Base-by-base conservation (phyloP, 192 early-diverging fungal genomes). In the Allomyces macrogynus region DNA sequence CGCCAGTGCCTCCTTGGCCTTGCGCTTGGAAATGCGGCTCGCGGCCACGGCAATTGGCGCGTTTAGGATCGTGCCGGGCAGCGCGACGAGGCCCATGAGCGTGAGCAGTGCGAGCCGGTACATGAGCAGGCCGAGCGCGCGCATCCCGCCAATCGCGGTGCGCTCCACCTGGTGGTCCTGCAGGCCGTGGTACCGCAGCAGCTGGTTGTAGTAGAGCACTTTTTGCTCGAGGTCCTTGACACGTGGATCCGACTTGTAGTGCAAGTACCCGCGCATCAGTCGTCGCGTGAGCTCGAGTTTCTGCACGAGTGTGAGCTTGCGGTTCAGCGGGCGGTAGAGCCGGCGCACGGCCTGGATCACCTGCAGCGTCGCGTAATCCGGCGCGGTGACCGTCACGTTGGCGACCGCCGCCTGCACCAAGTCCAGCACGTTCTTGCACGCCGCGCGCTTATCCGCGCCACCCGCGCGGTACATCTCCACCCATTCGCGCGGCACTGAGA, bases 151-250 rank as follows among this genome's bases (percentile, higher is more conserved):
- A 23, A 95, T 73, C 1, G 72, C 76, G 65, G 86, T 91, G 23
- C 81, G 86, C 60, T 89, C 80, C 22, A 97, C 96, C 77, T 99
- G 94, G 75, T 98, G 95, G 67, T 98, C 95, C 24, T 84, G 82
- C 64, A 98, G 81, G 22, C 95, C 95, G 72, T 95, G 92, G 75
- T 89, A 91, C 61, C 84, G 84, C 62, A 99, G 79, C 69, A 91
- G 77, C 67, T 82, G 80, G 73, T 97, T 93, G 76, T 97, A 97
- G 22, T 86, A 82, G 60, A 81, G 75, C 16, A 97, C 83, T 27
- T 82, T 81, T 27, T 84, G 75, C 54, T 81, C 82, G 26, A 91
- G 74, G n/a, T 89, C 87, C 67, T 84, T 78, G 23, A 96, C 88
- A 27, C 80, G 84, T 7, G 87, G 86, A 65, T 92, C 77, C 69